phyloP scores from a whole-genome alignment of 768 basidiomycete genomes.

The Naganishia antarctica region DNA sequence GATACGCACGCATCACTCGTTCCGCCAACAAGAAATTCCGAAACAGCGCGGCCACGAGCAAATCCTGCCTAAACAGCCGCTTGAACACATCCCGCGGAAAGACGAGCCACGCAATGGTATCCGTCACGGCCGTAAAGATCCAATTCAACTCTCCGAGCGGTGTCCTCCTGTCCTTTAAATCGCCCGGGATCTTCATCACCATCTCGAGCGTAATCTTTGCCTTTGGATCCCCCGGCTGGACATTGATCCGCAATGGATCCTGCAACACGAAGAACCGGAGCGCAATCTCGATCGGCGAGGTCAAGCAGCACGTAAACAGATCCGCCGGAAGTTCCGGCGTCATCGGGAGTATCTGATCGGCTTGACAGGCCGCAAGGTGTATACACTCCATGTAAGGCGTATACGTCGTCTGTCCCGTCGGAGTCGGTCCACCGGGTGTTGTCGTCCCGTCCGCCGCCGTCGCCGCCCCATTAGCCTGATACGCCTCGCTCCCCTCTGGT shows the following conservation, averaged over 20 bases:
- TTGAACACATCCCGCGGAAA: conserved; percentile 92
- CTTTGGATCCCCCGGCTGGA: conserved; percentile 60
- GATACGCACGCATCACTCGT: conserved; percentile 94
- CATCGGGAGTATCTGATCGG: conserved; percentile 85
- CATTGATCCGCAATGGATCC: conserved; percentile 62
- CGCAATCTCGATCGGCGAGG: conserved; percentile 96
- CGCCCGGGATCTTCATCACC: conserved; percentile 91
- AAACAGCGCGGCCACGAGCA: conserved; percentile 92
- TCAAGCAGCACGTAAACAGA: conserved; percentile 93
- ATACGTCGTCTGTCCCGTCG: conserved; percentile 36
- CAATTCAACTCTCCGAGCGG: conserved; percentile 98
- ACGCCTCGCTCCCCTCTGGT: conserved; percentile 24
- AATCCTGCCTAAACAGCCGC: conserved; percentile 85
- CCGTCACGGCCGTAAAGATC: conserved; percentile 98
- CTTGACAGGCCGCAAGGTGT: conserved; percentile 88
- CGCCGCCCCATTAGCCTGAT: conserved; percentile 41
- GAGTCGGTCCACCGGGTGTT: conserved; percentile 14
- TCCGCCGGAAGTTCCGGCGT: conserved; percentile 96
- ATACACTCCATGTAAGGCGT: conserved; percentile 75
- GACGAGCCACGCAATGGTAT: conserved; percentile 98
- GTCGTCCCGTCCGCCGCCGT: conserved; percentile 36
- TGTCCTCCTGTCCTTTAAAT: conserved; percentile 91
- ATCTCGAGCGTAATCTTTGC: conserved; percentile 61
- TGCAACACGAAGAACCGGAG: conserved; percentile 83
- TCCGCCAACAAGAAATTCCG: conserved; percentile 96